Percentiles rank a stretch among this genome's conserved stretches.
Evolutionary conservation across 768 basidiomycete genomes (phyloP).

Genomic region (Suillus variegatus): DNA sequence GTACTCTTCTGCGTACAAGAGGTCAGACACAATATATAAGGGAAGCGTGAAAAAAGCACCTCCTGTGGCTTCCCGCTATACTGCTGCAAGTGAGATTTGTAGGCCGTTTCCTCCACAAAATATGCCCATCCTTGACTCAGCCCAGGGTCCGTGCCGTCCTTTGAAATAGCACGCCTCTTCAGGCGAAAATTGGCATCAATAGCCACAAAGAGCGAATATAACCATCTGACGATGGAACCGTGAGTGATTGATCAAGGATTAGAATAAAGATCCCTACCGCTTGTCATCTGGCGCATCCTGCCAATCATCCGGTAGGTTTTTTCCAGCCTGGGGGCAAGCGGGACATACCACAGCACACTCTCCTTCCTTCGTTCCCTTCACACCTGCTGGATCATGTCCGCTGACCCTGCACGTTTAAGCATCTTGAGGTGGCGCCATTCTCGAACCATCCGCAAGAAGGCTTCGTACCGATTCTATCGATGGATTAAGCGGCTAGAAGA

Average conservation of each 20-base stretch:
- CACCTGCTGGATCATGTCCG: background rate
- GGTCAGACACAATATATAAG: background rate
- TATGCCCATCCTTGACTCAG: constrained; percentile 29
- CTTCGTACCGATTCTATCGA: background rate
- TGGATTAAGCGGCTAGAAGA: background rate
- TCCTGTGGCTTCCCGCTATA: background rate
- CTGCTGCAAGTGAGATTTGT: constrained; percentile 15
- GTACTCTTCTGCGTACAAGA: constrained; percentile 5
- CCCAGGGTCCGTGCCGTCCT: constrained; percentile 26
- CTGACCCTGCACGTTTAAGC: background rate
- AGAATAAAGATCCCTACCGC: background rate
- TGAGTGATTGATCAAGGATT: background rate
- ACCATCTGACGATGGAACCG: constrained; percentile 23
- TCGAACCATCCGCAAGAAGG: constrained; percentile 1
- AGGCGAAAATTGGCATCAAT: constrained; percentile 37
- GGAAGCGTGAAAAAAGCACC: background rate
- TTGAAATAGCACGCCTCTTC: constrained; percentile 27
- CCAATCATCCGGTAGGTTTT: constrained; percentile 13
- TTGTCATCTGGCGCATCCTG: background rate
- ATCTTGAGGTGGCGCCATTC: constrained; percentile 1
- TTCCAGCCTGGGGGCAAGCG: constrained; percentile 10
- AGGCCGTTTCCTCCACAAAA: constrained; percentile 25
- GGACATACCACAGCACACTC: constrained; percentile 6
- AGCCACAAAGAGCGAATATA: constrained; percentile 25
- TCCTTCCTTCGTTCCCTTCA: background rate